Percentiles rank a stretch among this genome's conserved stretches.
Evolutionary conservation across 2,329 filamentous ascomycete genomes (phyloP).

Genomic region (Pseudopithomyces maydicus): DNA sequence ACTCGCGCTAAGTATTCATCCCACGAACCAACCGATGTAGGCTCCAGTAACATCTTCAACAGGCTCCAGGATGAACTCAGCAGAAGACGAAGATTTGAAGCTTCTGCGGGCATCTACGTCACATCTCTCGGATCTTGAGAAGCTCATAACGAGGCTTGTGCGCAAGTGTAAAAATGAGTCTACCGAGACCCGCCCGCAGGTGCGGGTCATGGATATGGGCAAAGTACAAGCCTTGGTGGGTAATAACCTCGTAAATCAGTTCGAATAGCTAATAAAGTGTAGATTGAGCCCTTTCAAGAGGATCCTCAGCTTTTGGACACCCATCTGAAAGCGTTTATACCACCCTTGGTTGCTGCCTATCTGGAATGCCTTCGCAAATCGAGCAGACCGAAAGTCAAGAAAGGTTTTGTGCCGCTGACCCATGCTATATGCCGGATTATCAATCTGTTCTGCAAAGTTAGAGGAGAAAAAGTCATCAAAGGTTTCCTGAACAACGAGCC

Average conservation of each 20-base stretch:
- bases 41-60: not conserved
- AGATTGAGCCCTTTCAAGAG: constrained; percentile 90
- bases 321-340: constrained; percentile 76
- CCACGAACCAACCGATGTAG: constrained; percentile 8
- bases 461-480: constrained; percentile 89
- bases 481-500: constrained; percentile 91
- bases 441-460: constrained; percentile 92
- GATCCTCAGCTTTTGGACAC: constrained; percentile 91
- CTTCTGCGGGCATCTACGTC: constrained; percentile 50
- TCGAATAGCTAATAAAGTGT: not conserved
- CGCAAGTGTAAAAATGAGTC: constrained; percentile 38
- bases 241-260: not conserved
- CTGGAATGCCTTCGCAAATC: constrained; percentile 64
- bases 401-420: constrained; percentile 33
- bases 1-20: constrained; percentile 28
- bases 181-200: constrained; percentile 39
- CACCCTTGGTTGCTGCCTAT: constrained; percentile 76
- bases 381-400: constrained; percentile 21
- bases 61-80: constrained; percentile 37
- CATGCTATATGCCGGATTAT: constrained; percentile 76
- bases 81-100: constrained; percentile 54
- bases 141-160: constrained; percentile 42
- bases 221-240: constrained; percentile 44
- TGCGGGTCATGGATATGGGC: constrained; percentile 48
- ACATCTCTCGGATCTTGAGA: constrained; percentile 35